Evolutionary conservation across 306 rosid genomes (phyloP).

Genomic region (Gillenia trifoliata): DNA sequence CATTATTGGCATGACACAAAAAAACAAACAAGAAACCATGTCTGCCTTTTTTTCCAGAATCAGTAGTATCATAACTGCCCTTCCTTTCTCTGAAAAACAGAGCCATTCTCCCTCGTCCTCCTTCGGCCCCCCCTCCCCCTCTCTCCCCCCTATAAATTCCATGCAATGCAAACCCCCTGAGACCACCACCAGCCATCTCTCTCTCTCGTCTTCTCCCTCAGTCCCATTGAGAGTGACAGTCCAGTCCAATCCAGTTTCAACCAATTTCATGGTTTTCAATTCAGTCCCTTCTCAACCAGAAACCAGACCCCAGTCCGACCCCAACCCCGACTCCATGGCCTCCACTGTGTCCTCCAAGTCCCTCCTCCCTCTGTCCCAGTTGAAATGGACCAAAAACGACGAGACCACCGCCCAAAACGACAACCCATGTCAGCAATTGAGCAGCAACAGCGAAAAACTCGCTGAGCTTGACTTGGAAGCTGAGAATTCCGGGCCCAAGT

Average conservation of each 20-base stretch:
- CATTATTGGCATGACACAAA: not conserved
- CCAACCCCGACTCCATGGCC: slow-evolving; percentile 8
- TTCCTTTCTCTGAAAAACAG: not conserved
- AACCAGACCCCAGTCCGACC: not conserved
- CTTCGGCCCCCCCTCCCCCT: not conserved
- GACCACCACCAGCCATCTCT: not conserved
- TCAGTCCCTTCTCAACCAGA: slow-evolving; percentile 5
- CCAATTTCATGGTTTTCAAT: slow-evolving; percentile 16
- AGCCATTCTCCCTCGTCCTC: not conserved
- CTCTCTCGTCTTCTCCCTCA: not conserved
- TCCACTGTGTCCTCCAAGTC: slow-evolving; percentile 11
- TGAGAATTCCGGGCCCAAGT: not conserved
- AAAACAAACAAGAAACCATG: not conserved
- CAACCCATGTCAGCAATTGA: not conserved
- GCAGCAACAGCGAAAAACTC: not conserved
- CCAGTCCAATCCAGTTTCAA: not conserved
- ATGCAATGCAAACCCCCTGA: not conserved
- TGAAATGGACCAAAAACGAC: slow-evolving; percentile 28
- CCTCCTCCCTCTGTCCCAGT: slow-evolving; percentile 7
- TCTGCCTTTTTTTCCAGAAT: not conserved
- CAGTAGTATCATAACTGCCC: slow-evolving; percentile 3
- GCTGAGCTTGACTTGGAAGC: not conserved
- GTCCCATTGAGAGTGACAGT: not conserved
- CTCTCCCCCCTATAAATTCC: not conserved
- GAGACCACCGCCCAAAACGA: not conserved